phyloP scores from a whole-genome alignment of 805 yeast genomes.

The Candida adriatica region DNA sequence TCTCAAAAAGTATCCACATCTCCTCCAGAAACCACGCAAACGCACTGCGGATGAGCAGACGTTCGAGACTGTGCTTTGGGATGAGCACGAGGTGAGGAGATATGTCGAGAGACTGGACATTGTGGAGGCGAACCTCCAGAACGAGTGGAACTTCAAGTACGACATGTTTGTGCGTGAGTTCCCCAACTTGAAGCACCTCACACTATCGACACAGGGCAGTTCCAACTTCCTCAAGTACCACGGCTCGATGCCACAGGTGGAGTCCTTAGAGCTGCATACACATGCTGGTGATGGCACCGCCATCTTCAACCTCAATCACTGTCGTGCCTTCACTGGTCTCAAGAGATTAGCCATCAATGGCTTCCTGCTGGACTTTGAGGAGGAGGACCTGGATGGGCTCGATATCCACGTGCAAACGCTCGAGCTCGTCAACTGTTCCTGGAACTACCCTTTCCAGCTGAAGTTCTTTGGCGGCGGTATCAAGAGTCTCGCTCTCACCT shows the following conservation, averaged over 20 bases:
- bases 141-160: conserved; percentile 31
- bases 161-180: conserved; percentile 20
- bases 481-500: conserved; percentile 20
- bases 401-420: conserved; percentile 20
- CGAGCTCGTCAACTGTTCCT: conserved; percentile 38
- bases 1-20: conserved; percentile 4
- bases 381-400: conserved; percentile 18
- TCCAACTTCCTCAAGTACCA: conserved; percentile 31
- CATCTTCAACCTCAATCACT: conserved; percentile 37
- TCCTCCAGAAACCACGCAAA: conserved; percentile 4
- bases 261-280: conserved; percentile 19
- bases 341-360: conserved; percentile 29
- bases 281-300: conserved; percentile 15
- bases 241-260: conserved; percentile 7
- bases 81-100: conserved; percentile 1
- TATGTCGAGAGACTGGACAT: conserved; percentile 24
- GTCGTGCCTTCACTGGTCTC: conserved; percentile 31
- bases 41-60: not conserved
- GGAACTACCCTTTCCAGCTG: conserved; percentile 51
- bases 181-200: conserved; percentile 18
- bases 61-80: not conserved
- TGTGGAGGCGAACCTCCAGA: conserved; percentile 23
- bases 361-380: conserved; percentile 38
- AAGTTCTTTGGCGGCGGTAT: conserved; percentile 24
- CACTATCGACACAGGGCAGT: conserved; percentile 23